Base-by-base conservation (phyloP, 768 basidiomycete genomes). In the Agrocybe pediades region DNA sequence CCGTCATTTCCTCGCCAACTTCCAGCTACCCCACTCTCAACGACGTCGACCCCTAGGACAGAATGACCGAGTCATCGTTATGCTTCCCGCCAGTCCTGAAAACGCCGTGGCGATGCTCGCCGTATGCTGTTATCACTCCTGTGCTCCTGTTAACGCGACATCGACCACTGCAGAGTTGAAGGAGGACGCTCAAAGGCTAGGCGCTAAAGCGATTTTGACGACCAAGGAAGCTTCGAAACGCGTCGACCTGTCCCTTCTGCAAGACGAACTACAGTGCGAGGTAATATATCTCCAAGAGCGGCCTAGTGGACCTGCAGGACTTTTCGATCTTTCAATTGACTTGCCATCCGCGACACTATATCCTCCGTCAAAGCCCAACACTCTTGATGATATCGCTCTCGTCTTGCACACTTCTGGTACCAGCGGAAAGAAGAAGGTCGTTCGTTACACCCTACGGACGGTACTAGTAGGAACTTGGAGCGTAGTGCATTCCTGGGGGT, bases 381-480 rank as follows among this genome's bases (percentile, higher is more conserved):
- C 65, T 7, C 70, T 81, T 25, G 58, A 70, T 24, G 80, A 83
- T 59, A 72, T 75, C 27, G 77, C 79, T 2, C 68, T 85, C 6
- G 76, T 85, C n/a, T 65, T 85, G 30, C 82, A 83, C 57, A 85
- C 83, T 1, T 80, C 78, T 29, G 83, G 83, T 0, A 84, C 83
- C 21, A 84, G 81, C 49, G 82, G 82, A 3, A 76, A 71, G 66
- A 80, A 80, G 64, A 80, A 80, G 61, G 75, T 76, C 23, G 77
- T 78, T 6, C 75, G 75, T 2, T 79, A 79, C 53, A 68, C 72
- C 5, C 68, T 79, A 25, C 69, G 69, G 11, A 69, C 73, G 2
- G 61, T 80, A 44, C 68, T 80, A 48, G 71, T 78, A 20, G 77
- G 77, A 7, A 74, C 77, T 7, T 74, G 72, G 62, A 71, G 69